Conservation (phyloP, 1,284 basidiomycete genomes). For the Cerioporus squamosus region DNA sequence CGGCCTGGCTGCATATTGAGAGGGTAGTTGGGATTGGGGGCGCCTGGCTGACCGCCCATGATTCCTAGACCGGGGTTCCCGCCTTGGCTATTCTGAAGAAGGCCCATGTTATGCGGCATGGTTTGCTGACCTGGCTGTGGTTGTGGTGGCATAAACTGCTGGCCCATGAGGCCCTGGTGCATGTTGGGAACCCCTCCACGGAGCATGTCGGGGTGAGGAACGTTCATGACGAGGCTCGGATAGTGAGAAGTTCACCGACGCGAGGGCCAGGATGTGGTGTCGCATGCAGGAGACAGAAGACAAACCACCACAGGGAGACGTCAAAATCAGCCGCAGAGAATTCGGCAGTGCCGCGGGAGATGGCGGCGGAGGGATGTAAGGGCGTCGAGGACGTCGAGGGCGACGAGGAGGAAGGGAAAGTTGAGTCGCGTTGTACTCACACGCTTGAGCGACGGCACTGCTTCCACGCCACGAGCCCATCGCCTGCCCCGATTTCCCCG, state of each 20-base stretch:
- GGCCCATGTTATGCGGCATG: constrained; percentile 39
- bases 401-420: constrained; percentile 24
- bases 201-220: constrained; percentile 47
- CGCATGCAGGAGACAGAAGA: constrained; percentile 27
- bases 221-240: constrained; percentile 28
- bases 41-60: constrained; percentile 30
- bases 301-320: not conserved
- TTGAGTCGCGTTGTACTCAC: constrained; percentile 32
- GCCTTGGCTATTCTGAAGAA: constrained; percentile 45
- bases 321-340: not conserved
- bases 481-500: constrained; percentile 21
- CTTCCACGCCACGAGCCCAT: constrained; percentile 31
- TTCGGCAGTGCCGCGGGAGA: constrained; percentile 17
- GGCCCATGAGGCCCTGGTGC: constrained; percentile 42
- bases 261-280: constrained; percentile 19
- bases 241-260: constrained; percentile 13
- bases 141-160: constrained; percentile 44
- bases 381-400: constrained; percentile 26
- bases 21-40: constrained; percentile 20
- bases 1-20: constrained; percentile 27
- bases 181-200: constrained; percentile 49
- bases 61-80: constrained; percentile 44
- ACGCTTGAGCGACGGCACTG: constrained; percentile 30
- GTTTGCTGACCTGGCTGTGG: constrained; percentile 41
- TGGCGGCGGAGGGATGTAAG: constrained; percentile 14